Evolutionary conservation across 192 early-diverging fungal genomes (phyloP).

Genomic region (Coemansia sp.): DNA sequence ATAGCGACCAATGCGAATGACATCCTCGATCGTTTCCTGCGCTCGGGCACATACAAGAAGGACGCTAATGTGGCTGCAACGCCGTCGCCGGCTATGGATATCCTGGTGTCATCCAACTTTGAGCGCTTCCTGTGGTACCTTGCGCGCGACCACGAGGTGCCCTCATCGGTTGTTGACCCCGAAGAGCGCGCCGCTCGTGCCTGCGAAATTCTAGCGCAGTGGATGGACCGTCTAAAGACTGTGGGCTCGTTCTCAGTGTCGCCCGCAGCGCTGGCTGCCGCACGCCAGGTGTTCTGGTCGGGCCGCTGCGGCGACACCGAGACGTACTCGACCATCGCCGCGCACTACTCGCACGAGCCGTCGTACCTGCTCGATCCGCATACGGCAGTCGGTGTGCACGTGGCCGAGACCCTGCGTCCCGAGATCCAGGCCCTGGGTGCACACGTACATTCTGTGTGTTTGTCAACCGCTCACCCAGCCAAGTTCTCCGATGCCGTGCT

Average conservation of each 20-base stretch:
- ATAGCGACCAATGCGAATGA: slow-evolving; percentile 98
- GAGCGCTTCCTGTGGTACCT: slow-evolving; percentile 95
- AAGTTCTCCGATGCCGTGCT: slow-evolving; percentile 95
- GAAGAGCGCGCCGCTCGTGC: slow-evolving; percentile 57
- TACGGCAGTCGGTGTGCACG: slow-evolving; percentile 90
- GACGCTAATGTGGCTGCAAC: slow-evolving; percentile 70
- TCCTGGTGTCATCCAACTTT: slow-evolving; percentile 95
- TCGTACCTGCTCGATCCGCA: slow-evolving; percentile 91
- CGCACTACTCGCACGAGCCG: slow-evolving; percentile 57
- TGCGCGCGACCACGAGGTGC: slow-evolving; percentile 60
- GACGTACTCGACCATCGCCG: slow-evolving; percentile 76
- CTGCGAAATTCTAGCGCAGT: slow-evolving; percentile 59
- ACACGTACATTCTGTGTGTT: slow-evolving; percentile 56
- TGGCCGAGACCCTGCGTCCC: slow-evolving; percentile 63
- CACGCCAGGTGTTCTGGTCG: slow-evolving; percentile 73
- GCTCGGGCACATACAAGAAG: slow-evolving; percentile 80
- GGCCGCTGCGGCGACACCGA: slow-evolving; percentile 70
- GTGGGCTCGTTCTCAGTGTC: slow-evolving; percentile 72
- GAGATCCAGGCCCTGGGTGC: slow-evolving; percentile 15
- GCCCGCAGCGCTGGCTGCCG: slow-evolving; percentile 60
- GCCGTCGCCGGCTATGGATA: slow-evolving; percentile 96
- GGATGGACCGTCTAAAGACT: slow-evolving; percentile 79
- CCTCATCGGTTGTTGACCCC: slow-evolving; percentile 25
- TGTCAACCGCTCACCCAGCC: slow-evolving; percentile 93
- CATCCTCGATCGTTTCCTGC: slow-evolving; percentile 93